Conservation (phyloP, 768 basidiomycete species). For the Artomyces pyxidatus region DNA sequence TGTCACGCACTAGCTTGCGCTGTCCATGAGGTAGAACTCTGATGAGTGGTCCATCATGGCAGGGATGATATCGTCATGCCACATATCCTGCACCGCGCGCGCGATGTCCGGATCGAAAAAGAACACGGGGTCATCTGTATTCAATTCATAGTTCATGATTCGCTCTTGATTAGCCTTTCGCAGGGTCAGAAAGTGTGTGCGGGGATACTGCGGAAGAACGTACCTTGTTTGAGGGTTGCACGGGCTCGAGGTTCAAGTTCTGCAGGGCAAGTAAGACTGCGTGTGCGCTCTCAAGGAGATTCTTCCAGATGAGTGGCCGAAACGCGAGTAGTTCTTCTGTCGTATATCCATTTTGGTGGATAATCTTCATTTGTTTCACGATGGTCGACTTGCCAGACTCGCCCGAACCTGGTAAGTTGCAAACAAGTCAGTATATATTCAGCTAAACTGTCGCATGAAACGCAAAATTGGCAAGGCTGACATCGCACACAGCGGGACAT, state of each 20-base stretch:
- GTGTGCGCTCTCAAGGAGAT: constrained; percentile 85
- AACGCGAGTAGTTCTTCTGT: constrained; percentile 68
- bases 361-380: constrained; percentile 99
- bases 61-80: constrained; percentile 56
- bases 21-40: constrained; percentile 93
- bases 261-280: constrained; percentile 80
- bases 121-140: constrained; percentile 32
- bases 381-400: constrained; percentile 95
- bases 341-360: constrained; percentile 88
- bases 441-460: constrained; percentile 1
- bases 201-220: constrained; percentile 8
- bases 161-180: constrained; percentile 42
- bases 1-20: constrained; percentile 71
- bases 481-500: not conserved
- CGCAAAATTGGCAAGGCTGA: not conserved
- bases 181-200: constrained; percentile 16
- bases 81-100: constrained; percentile 57
- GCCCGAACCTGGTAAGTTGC: constrained; percentile 62
- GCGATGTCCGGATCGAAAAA: constrained; percentile 54
- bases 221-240: constrained; percentile 56
- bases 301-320: constrained; percentile 73
- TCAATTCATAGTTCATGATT: constrained; percentile 46
- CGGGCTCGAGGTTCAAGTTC: constrained; percentile 76
- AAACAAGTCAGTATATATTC: not conserved
- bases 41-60: constrained; percentile 47